Percentiles rank a stretch among this genome's conserved stretches.
Conservation (phyloP, 2,329 filamentous ascomycete genomes). For the Cadophora gregata region DNA sequence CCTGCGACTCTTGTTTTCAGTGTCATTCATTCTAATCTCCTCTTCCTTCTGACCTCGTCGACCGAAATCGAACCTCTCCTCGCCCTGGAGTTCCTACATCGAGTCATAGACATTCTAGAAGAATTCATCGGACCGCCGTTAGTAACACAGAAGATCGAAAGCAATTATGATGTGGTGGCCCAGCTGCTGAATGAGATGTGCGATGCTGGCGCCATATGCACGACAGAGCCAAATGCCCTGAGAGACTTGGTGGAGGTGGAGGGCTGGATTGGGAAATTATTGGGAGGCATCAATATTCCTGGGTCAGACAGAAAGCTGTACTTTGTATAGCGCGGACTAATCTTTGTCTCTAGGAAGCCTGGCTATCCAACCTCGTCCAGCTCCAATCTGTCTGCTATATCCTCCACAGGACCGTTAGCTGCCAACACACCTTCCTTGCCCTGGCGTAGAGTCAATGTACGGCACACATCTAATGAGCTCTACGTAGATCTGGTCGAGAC, state of each 20-base stretch:
- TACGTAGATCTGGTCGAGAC: slow-evolving; percentile 97
- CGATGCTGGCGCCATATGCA: slow-evolving; percentile 86
- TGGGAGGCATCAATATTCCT: slow-evolving; percentile 86
- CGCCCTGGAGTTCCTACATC: slow-evolving; percentile 92
- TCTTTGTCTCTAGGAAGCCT: slow-evolving; percentile 37
- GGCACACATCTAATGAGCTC: slow-evolving; percentile 95
- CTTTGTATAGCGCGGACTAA: background rate
- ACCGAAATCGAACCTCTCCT: slow-evolving; percentile 88
- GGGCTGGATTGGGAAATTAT: slow-evolving; percentile 84
- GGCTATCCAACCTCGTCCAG: slow-evolving; percentile 40
- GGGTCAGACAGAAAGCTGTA: slow-evolving; percentile 55
- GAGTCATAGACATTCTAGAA: slow-evolving; percentile 89
- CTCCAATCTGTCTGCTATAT: slow-evolving; percentile 44
- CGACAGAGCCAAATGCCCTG: slow-evolving; percentile 91
- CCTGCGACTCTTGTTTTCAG: slow-evolving; percentile 91
- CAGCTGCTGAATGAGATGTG: slow-evolving; percentile 96
- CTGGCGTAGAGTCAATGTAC: slow-evolving; percentile 90
- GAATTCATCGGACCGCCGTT: slow-evolving; percentile 92
- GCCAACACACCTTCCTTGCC: slow-evolving; percentile 67
- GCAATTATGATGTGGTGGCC: slow-evolving; percentile 89
- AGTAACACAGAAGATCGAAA: slow-evolving; percentile 84
- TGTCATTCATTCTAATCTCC: slow-evolving; percentile 82
- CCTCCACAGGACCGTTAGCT: slow-evolving; percentile 42
- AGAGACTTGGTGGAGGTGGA: slow-evolving; percentile 92
- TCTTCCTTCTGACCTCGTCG: slow-evolving; percentile 85